A percentile compares a stretch with the other conserved stretches of the same genome.
These are phyloP conservation scores for Kwoniella shandongensis DNA, from an alignment of 768 basidiomycete genomes.

Conservation along the genomic window DNA sequence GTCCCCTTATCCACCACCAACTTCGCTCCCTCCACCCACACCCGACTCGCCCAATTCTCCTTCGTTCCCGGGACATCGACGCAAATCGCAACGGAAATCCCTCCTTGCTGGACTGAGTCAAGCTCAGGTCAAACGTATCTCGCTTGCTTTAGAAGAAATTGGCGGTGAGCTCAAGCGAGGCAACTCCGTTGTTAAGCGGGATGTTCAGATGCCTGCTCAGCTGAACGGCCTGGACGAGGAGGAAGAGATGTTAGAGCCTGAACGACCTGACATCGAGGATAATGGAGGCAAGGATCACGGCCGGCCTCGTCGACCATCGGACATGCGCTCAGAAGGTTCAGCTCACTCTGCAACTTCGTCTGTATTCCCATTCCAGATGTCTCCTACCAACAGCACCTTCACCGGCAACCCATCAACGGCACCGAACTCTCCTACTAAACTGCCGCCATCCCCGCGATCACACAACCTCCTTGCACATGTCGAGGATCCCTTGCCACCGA, in stretches of 20 bases:
- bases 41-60: conserved; percentile 5
- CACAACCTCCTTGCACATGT: conserved; percentile 39
- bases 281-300: neutral
- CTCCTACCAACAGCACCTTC: conserved; percentile 29
- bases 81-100: conserved; percentile 26
- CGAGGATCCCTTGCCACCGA: conserved; percentile 19
- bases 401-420: conserved; percentile 9
- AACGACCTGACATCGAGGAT: neutral
- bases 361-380: conserved; percentile 35
- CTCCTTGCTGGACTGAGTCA: conserved; percentile 35
- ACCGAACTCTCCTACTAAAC: conserved; percentile 18
- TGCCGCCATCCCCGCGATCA: conserved; percentile 36
- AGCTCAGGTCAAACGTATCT: conserved; percentile 45
- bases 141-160: conserved; percentile 39
- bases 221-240: conserved; percentile 20
- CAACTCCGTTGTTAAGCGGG: neutral
- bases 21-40: conserved; percentile 1
- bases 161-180: conserved; percentile 20
- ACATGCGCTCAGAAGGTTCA: conserved; percentile 24
- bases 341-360: conserved; percentile 27
- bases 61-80: conserved; percentile 4
- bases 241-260: conserved; percentile 32
- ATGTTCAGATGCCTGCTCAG: too few species aligned
- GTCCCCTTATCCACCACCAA: neutral
- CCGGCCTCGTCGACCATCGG: conserved; percentile 13